Evolutionary conservation across 2,329 filamentous ascomycete species (phyloP), one percentile per base, ranked within the genome.

Genomic region (Annulohypoxylon truncatum): DNA sequence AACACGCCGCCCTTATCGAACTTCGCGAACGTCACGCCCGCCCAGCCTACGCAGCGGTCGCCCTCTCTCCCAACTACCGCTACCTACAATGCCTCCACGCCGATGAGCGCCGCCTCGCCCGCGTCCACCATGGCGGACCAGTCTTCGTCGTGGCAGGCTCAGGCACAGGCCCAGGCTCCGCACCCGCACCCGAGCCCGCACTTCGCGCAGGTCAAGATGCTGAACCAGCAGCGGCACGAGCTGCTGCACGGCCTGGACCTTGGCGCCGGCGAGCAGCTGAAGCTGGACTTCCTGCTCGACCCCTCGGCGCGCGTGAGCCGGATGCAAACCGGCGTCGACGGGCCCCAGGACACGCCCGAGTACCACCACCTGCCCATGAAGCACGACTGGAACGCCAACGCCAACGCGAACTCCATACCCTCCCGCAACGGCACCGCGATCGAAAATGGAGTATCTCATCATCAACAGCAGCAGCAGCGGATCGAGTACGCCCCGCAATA

Each of bases 241-340:
- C 79, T 84, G 52, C 77, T 82, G 15, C 87, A 89, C 61, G 84
- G 84, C 38, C 76, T 91, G 1, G 86, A 90, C 38, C 80, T 92
- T 62, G 85, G 85, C 2, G 81, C 85, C 0, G 74, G 73, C 22
- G 92, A 94, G 74, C 85, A 89, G 48, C 82, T 94, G 7, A 90
- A 89, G 4, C 85, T 96, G 29, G 90, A 89, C 61, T 94, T 94
- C 71, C 82, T 96, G 1, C 83, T 95, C 1, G 88, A 90, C 63
- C 80, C 85, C 31, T 83, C 85, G 5, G 85, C 87, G 51, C 85
- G 84, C 61, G 82, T 84, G 20, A 83, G 78, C 67, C 84, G 81
- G 71, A 84, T 87, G 54, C 82, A 83, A 42, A 84, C 82, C 51
- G 83, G 84, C 24, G 64, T 82, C 38, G 81, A 85, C 67, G 83